Evolutionary conservation across 169 alveolate genomes (phyloP).

Genomic region (Eimeria necatrix): DNA sequence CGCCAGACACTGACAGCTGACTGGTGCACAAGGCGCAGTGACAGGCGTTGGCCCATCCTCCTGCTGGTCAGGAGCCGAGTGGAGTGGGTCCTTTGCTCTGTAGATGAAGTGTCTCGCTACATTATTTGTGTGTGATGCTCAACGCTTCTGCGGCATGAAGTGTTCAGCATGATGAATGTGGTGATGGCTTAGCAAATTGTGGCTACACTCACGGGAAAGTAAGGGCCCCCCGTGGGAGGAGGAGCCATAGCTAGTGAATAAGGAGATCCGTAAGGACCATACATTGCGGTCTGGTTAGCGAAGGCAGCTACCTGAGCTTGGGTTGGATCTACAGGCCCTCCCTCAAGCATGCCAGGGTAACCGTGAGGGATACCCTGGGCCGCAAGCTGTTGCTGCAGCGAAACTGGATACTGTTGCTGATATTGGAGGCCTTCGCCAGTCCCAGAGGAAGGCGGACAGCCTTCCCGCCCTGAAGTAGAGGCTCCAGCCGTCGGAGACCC

Average conservation of each 20-base stretch:
- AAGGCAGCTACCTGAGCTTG: conserved; percentile 77
- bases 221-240: conserved; percentile 58
- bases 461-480: conserved; percentile 54
- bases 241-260: conserved; percentile 69
- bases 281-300: conserved; percentile 74
- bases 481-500: conserved; percentile 57
- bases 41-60: too few relatives aligned
- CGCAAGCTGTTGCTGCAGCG: conserved; percentile 64
- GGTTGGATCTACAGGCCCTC: conserved; percentile 71
- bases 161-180: not conserved
- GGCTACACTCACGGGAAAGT: conserved; percentile 43
- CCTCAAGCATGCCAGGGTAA: conserved; percentile 69
- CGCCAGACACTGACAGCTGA: too few relatives aligned
- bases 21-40: too few relatives aligned
- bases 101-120: too few relatives aligned
- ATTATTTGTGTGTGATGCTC: too few relatives aligned
- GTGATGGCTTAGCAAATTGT: not conserved
- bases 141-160: too few relatives aligned
- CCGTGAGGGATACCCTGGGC: conserved; percentile 66
- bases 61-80: too few relatives aligned
- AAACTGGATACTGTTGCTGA: conserved; percentile 32
- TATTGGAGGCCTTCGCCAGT: conserved; percentile 58
- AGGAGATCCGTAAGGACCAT: conserved; percentile 70
- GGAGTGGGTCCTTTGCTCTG: too few relatives aligned
- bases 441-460: conserved; percentile 48